Base-by-base conservation (phyloP, 805 yeast species). In the Nakazawaea wyomingensis region DNA sequence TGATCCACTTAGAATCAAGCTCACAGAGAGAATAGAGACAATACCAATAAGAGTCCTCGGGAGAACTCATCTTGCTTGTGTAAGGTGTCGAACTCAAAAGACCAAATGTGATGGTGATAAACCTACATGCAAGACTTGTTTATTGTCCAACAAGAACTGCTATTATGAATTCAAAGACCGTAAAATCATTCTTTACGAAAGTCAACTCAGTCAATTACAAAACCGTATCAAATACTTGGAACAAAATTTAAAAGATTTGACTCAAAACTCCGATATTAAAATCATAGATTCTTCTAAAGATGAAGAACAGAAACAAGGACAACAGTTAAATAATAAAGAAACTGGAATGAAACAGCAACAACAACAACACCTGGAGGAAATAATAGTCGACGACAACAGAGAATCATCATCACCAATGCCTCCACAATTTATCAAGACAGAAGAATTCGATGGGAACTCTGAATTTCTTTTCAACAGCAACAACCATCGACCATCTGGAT, bases 21-120 rank as follows among this genome's bases (percentile, higher is more conserved):
- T 42, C n/a, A 30, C 53, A 21, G 50, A 45, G 26, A 35, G 40
- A 16, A 31, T 45, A 5, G 38, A 41, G 20, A 54, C 54, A 22
- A 50, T 51, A 28, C 61, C 61, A 5, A 45, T 55, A 19, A 43
- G 52, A 18, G 54, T 57, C 22, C 34, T 60, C 20, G 63, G 63
- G 8, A 47, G 63, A 39, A 48, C 53, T 37, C 63, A 59, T 44
- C 52, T 55, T 45, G 80, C 80, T 13, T 74, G 79, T 48, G 68
- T 69, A 33, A 59, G 78, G 31, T 74, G 80, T 54, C 57, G 76
- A 35, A 53, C 63, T 26, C 77, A 72, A 48, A 74, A 74, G 54
- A 69, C 72, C 48, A 73, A 72, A 53, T 74, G 80, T 51, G 62
- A 72, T 16, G 78, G 79, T 32, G 55, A 47, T 27, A 56, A 55